Evolutionary conservation across 2,329 filamentous ascomycete genomes (phyloP).

Genomic region (Penicillium sp.): DNA sequence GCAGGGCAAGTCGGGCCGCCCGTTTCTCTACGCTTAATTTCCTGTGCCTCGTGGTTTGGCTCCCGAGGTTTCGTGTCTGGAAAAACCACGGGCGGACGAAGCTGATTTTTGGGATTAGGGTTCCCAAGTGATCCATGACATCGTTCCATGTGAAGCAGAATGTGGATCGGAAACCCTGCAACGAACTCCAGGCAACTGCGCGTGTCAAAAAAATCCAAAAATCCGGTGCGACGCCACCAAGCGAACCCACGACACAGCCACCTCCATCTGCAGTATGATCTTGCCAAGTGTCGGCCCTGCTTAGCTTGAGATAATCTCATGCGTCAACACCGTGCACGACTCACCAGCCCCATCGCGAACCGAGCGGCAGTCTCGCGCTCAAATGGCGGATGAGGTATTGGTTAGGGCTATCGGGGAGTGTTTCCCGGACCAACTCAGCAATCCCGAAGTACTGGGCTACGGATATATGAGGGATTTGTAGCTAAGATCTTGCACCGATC

Average conservation of each 20-base stretch:
- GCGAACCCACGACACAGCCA: conserved; percentile 21
- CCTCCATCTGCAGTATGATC: conserved; percentile 14
- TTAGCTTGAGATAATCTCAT: conserved; percentile 2
- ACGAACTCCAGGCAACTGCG: neutral
- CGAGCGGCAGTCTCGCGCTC: conserved; percentile 4
- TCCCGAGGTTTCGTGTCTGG: neutral
- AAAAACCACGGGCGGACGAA: neutral
- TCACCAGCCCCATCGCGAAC: conserved; percentile 14
- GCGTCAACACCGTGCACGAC: neutral
- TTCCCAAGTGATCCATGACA: neutral
- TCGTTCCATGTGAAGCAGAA: neutral
- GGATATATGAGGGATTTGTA: conserved; percentile 25
- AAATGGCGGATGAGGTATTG: neutral
- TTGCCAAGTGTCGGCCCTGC: conserved; percentile 2
- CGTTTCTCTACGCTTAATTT: conserved; percentile 18
- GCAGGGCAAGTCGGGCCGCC: neutral
- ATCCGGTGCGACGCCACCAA: conserved; percentile 14
- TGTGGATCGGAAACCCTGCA: neutral
- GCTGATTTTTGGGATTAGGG: neutral
- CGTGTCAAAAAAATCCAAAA: conserved; percentile 5
- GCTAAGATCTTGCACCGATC: conserved; percentile 21
- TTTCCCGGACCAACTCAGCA: neutral
- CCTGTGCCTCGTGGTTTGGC: neutral
- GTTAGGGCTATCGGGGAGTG: neutral
- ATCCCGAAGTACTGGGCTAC: neutral